Base-by-base conservation (phyloP, 169 alveolate species). In the Blepharisma undulans region DNA sequence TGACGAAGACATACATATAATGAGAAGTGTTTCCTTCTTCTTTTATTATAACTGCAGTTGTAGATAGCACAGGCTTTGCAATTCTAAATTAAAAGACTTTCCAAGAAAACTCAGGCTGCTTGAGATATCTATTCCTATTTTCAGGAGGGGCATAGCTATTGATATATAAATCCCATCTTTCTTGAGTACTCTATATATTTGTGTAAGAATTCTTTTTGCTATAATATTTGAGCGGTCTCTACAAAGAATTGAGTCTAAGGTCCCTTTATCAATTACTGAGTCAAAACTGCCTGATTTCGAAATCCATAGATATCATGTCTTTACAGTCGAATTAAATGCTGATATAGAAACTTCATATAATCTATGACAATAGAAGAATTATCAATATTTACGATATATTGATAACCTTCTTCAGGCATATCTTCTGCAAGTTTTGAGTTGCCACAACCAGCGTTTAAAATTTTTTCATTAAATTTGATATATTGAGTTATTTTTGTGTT, bases 361-460 rank as follows among this genome's bases (percentile, higher is more conserved):
- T 72, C 92, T n/a, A 94, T 76, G 22, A 89, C 92, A 21, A 90
- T 59, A 66, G 36, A 90, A 22, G 97, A 94, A 76, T 96, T 97
- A 92, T 98, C 99, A 81, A 98, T 94, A 89, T 97, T 97, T 61
- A 96, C 92, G 72, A 97, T 92, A 36, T 96, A 93, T 86, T 93
- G 91, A 93, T 92, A 97, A 10, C 99, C 99, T 36, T 97, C 98
- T 89, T 97, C 98, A 91, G 94, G 96, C 95, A 98, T 92, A 80
- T 97, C 99, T 91, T 98, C 99, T 81, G 97, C 95, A 92, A 98
- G 93, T 90, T 98, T 93, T 29, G 99, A 97, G 88, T 97, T 98
- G 30, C 99, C 99, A 90, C 98, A 96, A 1, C 99, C 99, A 4
- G 97, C 92, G 72, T 95, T 95, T 60, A 98, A 91, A 74, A 98